phyloP scores from a whole-genome alignment of 352 stramenopile genomes.

The Globisporangium perplexum region DNA sequence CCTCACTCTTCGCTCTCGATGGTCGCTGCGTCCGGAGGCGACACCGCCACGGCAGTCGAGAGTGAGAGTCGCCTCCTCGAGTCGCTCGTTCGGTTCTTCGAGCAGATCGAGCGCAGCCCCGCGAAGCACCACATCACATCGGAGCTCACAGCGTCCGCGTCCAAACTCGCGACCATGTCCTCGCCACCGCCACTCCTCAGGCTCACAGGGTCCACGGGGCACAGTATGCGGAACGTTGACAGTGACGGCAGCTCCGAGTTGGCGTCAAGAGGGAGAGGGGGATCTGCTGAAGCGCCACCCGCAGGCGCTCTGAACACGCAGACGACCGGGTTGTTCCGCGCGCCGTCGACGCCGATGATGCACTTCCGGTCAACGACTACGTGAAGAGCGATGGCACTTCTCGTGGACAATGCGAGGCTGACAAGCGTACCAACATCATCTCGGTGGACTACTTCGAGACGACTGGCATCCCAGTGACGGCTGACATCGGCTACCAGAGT shows the following conservation, averaged over 20 bases:
- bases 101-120: constrained; percentile 18
- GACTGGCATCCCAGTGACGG: neutral
- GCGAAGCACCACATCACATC: constrained; percentile 22
- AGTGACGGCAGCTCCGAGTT: neutral
- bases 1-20: neutral
- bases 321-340: neutral
- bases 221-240: neutral
- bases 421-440: neutral
- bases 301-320: neutral
- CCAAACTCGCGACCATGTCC: neutral
- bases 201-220: neutral
- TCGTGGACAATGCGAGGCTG: no score
- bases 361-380: no score
- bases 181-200: neutral
- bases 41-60: neutral
- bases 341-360: neutral
- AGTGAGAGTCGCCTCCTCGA: constrained; percentile 13
- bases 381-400: no score
- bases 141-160: neutral
- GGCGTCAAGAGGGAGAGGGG: neutral
- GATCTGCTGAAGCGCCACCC: neutral
- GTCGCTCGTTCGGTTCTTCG: constrained; percentile 20
- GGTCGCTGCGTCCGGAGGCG: neutral
- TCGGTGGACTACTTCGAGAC: neutral
- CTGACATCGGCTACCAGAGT: neutral